These are phyloP conservation scores for Hanseniaspora meyeri DNA, from an alignment of 805 yeast genomes.

Conservation along the genomic window DNA sequence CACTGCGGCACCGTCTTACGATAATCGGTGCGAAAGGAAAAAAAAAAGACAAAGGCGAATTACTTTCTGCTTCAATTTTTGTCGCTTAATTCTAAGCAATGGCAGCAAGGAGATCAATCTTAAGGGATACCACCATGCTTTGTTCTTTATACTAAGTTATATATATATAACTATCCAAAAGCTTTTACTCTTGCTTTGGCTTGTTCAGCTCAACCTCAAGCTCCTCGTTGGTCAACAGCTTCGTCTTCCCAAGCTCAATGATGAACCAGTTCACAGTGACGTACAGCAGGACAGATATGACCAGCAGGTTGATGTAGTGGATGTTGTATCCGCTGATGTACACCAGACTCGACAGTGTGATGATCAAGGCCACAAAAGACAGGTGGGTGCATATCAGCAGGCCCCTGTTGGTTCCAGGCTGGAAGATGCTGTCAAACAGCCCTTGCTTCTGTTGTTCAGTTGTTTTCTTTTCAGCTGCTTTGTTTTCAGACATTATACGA, in stretches of 20 bases:
- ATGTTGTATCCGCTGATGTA: slow-evolving; percentile 43
- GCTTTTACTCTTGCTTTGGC: slow-evolving; percentile 17
- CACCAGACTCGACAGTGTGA: slow-evolving; percentile 46
- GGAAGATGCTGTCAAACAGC: slow-evolving; percentile 80
- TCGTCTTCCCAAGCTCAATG: slow-evolving; percentile 41
- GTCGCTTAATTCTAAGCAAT: neutral
- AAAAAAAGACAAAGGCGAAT: neutral
- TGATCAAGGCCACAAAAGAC: slow-evolving; percentile 55
- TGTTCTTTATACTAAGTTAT: no score
- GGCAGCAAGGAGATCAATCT: neutral
- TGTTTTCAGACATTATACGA: neutral
- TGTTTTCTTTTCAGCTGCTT: no score
- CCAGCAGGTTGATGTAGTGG: slow-evolving; percentile 47
- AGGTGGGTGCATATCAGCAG: slow-evolving; percentile 78
- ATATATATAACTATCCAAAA: no score
- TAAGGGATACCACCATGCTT: no score
- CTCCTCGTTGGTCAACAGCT: slow-evolving; percentile 25
- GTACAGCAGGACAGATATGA: slow-evolving; percentile 59
- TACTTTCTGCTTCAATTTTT: neutral
- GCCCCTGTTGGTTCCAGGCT: slow-evolving; percentile 89
- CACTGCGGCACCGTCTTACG: neutral
- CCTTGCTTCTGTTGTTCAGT: neutral
- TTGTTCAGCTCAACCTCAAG: slow-evolving; percentile 26
- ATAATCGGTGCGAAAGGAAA: neutral
- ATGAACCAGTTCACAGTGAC: slow-evolving; percentile 81